Evolutionary conservation across 148 eudicot genomes (phyloP).

Genomic region (Silene conica): DNA sequence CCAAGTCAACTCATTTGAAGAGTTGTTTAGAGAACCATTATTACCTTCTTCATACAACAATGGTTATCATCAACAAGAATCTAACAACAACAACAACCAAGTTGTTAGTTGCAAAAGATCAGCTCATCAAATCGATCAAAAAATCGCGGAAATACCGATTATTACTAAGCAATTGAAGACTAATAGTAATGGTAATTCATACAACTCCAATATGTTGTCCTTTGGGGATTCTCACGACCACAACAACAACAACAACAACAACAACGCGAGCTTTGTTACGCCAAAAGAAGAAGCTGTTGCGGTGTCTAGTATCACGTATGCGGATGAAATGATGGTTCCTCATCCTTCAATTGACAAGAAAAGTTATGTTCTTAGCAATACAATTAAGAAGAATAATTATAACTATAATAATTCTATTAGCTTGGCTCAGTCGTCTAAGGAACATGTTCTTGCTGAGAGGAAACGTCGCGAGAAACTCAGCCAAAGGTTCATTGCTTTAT

Average conservation of each 20-base stretch:
- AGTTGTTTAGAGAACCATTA: constrained; percentile 23
- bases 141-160: constrained; percentile 22
- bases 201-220: constrained; percentile 22
- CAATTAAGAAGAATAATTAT: constrained; percentile 26
- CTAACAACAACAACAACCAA: constrained; percentile 24
- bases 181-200: neutral
- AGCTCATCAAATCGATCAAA: constrained; percentile 17
- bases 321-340: constrained; percentile 22
- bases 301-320: constrained; percentile 20
- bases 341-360: constrained; percentile 29
- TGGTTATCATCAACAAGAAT: constrained; percentile 15
- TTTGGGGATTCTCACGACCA: constrained; percentile 27
- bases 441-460: constrained; percentile 62
- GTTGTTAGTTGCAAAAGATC: constrained; percentile 24
- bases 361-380: constrained; percentile 21
- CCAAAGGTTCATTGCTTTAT: constrained; percentile 55
- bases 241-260: constrained; percentile 27
- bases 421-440: constrained; percentile 38
- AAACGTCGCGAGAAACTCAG: constrained; percentile 60
- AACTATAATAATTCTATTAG: constrained; percentile 10
- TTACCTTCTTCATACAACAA: constrained; percentile 32
- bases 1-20: constrained; percentile 43
- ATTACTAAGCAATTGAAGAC: constrained; percentile 24
- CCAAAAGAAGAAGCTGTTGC: constrained; percentile 35
- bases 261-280: constrained; percentile 4